Evolutionary conservation across 1,284 basidiomycete genomes (phyloP).

Genomic region (Porphyrellus sp.): DNA sequence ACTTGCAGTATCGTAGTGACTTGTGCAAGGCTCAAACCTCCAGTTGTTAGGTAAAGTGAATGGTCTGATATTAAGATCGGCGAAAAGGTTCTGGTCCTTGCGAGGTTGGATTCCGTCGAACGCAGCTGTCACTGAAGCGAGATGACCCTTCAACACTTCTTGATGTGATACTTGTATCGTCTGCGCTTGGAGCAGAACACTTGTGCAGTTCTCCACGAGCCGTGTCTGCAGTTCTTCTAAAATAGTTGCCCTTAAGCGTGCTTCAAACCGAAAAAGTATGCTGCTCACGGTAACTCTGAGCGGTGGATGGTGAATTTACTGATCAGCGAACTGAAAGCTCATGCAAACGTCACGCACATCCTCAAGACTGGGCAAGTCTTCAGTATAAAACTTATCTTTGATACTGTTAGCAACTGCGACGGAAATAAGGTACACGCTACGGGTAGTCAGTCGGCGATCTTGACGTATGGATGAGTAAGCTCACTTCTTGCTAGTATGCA

Average conservation of each 20-base stretch:
- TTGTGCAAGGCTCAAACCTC: slow-evolving; percentile 71
- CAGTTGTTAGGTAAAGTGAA: slow-evolving; percentile 65
- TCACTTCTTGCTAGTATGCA: slow-evolving; percentile 80
- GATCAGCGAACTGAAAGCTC: not conserved
- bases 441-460: slow-evolving; percentile 2
- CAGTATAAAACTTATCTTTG: slow-evolving; percentile 66
- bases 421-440: slow-evolving; percentile 68
- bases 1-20: slow-evolving; percentile 70
- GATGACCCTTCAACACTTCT: slow-evolving; percentile 51
- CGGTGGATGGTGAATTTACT: slow-evolving; percentile 10
- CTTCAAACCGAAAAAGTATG: not conserved
- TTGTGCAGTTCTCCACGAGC: slow-evolving; percentile 52
- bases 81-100: slow-evolving; percentile 67
- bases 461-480: slow-evolving; percentile 11
- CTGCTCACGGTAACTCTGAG: slow-evolving; percentile 64
- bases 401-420: slow-evolving; percentile 63
- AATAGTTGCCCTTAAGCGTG: slow-evolving; percentile 10
- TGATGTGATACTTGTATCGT: slow-evolving; percentile 54
- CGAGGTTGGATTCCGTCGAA: slow-evolving; percentile 51
- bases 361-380: slow-evolving; percentile 65
- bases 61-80: slow-evolving; percentile 64
- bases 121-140: slow-evolving; percentile 44
- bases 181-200: slow-evolving; percentile 56
- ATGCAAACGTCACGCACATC: slow-evolving; percentile 51
- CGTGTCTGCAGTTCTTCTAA: slow-evolving; percentile 64